Evolutionary conservation across 2,329 filamentous ascomycete species (phyloP).

Genomic region (Aureobasidium sp.): DNA sequence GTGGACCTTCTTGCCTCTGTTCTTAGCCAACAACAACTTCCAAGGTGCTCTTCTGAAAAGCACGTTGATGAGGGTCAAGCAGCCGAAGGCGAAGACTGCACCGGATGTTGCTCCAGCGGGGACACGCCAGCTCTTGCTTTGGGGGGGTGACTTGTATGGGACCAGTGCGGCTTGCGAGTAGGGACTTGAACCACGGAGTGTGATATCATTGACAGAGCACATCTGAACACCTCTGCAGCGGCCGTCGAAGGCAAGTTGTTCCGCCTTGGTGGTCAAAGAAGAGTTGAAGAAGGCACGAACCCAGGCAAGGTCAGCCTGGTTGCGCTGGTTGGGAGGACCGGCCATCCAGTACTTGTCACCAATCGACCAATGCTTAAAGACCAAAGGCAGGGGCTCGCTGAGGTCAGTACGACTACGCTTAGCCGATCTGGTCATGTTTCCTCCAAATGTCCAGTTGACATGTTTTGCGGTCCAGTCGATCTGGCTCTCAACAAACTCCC

Average conservation of each 20-base stretch:
- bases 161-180: neutral
- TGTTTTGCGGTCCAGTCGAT: conserved; percentile 42
- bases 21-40: conserved; percentile 5
- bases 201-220: conserved; percentile 6
- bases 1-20: neutral
- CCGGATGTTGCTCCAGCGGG: neutral
- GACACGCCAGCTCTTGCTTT: conserved; percentile 2
- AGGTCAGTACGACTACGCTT: conserved; percentile 32
- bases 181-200: conserved; percentile 1
- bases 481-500: conserved; percentile 40
- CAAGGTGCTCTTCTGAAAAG: conserved; percentile 14
- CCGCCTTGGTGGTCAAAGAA: conserved; percentile 30
- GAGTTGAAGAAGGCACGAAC: conserved; percentile 46
- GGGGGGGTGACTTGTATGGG: neutral
- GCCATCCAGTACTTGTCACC: conserved; percentile 39
- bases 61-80: conserved; percentile 2
- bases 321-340: conserved; percentile 36
- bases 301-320: conserved; percentile 39
- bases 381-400: conserved; percentile 36
- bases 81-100: neutral
- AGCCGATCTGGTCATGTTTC: conserved; percentile 29
- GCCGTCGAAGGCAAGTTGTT: neutral
- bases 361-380: conserved; percentile 44
- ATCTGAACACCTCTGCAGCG: neutral
- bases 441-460: conserved; percentile 38